Base-by-base conservation (phyloP, 2,329 filamentous ascomycete species). In the Penicillium verrucosum region DNA sequence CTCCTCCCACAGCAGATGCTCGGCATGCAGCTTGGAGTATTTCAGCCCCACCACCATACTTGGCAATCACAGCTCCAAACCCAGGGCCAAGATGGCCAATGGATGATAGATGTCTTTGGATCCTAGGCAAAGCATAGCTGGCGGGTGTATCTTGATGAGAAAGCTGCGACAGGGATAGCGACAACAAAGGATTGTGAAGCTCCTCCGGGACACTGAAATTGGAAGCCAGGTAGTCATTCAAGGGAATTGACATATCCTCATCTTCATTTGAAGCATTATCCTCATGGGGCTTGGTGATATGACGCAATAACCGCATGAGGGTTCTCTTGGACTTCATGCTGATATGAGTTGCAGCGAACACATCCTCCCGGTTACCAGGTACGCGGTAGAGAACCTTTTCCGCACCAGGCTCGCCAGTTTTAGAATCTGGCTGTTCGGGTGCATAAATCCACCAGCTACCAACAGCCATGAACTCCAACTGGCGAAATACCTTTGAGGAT, bases 251-350 rank as follows among this genome's bases (percentile, higher is more conserved):
- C 89, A 79, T 72, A 29, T 85, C 82, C 58, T 85, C 50, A 82
- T 82, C 48, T 66, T 72, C 68, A 84, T 83, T 51, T 71, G 70
- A 52, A 4, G 51, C 44, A 18, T 69, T 63, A 23, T 81, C 83
- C 63, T 89, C 84, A 66, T 87, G 88, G 10, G 67, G 47, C 43
- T 65, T 91, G 84, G 58, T 80, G 51, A 96, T 88, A 70, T 94
- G 93, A 72, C 93, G 92, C 68, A 97, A 81, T 67, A 97, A 95
- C 73, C 95, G 96, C 88, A 97, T 96, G 67, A 97, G 76, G 10
- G 84, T 83, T 52, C 93, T 86, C 77, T 97, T 97, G 6, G 90
- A 86, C 62, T 89, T 88, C 63, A 89, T 82, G 44, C 90, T 85
- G 55, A 97, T 89, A 25, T 81, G 81, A 36, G 84, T 84, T 70